phyloP scores from a whole-genome alignment of 2,329 filamentous ascomycete genomes.

The Fusarium staphyleae region DNA sequence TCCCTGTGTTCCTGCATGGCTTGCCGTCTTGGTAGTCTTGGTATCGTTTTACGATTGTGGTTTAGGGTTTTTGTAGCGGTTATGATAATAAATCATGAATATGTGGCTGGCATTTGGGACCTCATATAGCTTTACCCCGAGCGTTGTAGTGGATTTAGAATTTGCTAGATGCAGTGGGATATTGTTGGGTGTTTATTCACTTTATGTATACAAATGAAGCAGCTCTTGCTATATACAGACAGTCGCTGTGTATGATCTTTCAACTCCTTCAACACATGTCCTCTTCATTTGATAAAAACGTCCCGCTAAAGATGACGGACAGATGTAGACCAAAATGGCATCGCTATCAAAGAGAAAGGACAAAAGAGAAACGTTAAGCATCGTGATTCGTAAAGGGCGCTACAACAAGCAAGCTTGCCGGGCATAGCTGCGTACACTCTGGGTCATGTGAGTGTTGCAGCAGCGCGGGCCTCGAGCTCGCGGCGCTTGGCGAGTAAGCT shows the following conservation, averaged over 20 bases:
- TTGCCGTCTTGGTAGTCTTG: conserved; percentile 4
- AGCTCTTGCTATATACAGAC: conserved; percentile 26
- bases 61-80: conserved; percentile 1
- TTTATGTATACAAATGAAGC: conserved; percentile 32
- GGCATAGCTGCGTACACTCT: background rate
- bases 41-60: background rate
- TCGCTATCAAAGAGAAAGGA: conserved; percentile 20
- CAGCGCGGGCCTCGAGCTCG: conserved; percentile 63
- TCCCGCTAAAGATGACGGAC: conserved; percentile 10
- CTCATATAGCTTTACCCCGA: no score
- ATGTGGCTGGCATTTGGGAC: conserved; percentile 9
- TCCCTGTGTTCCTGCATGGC: conserved; percentile 1
- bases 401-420: background rate
- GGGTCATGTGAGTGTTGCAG: conserved; percentile 31
- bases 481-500: conserved; percentile 77
- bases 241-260: conserved; percentile 17
- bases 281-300: conserved; percentile 17
- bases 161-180: conserved; percentile 6
- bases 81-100: conserved; percentile 7
- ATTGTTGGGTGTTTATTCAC: conserved; percentile 11
- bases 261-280: conserved; percentile 16
- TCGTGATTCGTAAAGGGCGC: conserved; percentile 37
- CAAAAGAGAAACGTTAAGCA: conserved; percentile 33
- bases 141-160: no score
- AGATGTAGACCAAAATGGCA: conserved; percentile 9